These are phyloP conservation scores for Spinacia oleracea DNA, from an alignment of 179 eudicot species.

Conservation along the genomic window DNA sequence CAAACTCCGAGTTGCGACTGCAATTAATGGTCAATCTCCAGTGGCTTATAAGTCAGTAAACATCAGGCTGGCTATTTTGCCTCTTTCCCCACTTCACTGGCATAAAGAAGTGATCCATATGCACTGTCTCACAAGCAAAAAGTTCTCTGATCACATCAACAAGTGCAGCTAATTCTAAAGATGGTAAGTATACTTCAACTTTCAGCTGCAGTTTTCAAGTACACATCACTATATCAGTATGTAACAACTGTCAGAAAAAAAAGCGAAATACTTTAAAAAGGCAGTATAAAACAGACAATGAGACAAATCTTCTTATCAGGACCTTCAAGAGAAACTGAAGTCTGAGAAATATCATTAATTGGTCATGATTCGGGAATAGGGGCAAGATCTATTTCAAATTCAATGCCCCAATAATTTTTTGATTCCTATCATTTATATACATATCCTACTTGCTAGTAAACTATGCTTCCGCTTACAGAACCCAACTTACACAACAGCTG, in stretches of 20 bases:
- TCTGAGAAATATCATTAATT: constrained; percentile 27
- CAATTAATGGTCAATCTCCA: too few species aligned
- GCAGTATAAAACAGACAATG: neutral
- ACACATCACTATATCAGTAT: constrained; percentile 3
- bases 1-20: too few species aligned
- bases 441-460: constrained; percentile 16
- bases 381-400: constrained; percentile 14
- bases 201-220: constrained; percentile 4
- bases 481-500: constrained; percentile 26
- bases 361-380: constrained; percentile 5
- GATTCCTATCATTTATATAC: constrained; percentile 29
- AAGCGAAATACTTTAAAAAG: neutral
- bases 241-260: neutral
- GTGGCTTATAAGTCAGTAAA: too few species aligned
- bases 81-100: too few species aligned
- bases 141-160: constrained; percentile 12
- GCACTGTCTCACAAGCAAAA: too few species aligned
- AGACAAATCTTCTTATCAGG: neutral
- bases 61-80: too few species aligned
- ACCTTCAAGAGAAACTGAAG: constrained; percentile 7
- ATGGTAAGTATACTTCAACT: neutral
- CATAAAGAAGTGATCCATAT: too few species aligned
- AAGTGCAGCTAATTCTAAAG: constrained; percentile 20
- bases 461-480: constrained; percentile 17
- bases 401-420: constrained; percentile 22